Percentiles rank a stretch among this genome's conserved stretches.
Conservation (phyloP, 225 moss, liverwort and hornwort species). For the Marchantia polymorpha region DNA sequence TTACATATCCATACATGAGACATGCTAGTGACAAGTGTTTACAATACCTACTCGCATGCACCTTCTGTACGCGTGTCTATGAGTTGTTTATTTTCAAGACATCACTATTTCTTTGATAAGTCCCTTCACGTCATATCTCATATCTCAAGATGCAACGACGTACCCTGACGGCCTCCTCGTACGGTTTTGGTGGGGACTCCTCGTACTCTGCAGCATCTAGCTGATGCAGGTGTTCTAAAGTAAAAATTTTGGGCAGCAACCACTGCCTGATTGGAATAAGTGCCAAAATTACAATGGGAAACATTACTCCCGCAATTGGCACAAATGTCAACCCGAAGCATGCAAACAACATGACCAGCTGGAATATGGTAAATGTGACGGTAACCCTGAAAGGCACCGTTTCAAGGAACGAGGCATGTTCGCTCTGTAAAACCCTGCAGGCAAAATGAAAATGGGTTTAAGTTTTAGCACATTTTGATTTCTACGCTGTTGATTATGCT, state of each 20-base stretch:
- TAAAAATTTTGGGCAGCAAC: constrained; percentile 51
- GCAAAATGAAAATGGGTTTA: background rate
- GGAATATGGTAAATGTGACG: constrained; percentile 57
- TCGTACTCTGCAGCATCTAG: constrained; percentile 68
- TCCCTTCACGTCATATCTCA: no score
- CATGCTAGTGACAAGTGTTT: no score
- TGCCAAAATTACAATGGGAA: constrained; percentile 65
- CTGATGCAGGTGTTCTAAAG: constrained; percentile 45
- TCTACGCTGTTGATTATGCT: background rate
- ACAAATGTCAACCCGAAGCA: constrained; percentile 79
- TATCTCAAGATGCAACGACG: background rate
- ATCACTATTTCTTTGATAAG: no score
- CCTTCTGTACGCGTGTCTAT: no score
- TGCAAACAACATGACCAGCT: constrained; percentile 57
- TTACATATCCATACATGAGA: no score
- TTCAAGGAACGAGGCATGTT: constrained; percentile 51
- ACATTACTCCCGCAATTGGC: constrained; percentile 63
- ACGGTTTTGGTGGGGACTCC: constrained; percentile 37
- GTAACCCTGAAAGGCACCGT: constrained; percentile 64
- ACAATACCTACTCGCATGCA: no score
- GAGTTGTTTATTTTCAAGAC: no score
- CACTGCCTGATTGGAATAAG: constrained; percentile 71
- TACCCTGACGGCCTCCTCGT: constrained; percentile 39
- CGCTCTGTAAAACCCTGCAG: constrained; percentile 52
- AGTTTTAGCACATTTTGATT: background rate